Evolutionary conservation across 2,329 filamentous ascomycete species (phyloP).

Genomic region (Penicillium griseofulvum): DNA sequence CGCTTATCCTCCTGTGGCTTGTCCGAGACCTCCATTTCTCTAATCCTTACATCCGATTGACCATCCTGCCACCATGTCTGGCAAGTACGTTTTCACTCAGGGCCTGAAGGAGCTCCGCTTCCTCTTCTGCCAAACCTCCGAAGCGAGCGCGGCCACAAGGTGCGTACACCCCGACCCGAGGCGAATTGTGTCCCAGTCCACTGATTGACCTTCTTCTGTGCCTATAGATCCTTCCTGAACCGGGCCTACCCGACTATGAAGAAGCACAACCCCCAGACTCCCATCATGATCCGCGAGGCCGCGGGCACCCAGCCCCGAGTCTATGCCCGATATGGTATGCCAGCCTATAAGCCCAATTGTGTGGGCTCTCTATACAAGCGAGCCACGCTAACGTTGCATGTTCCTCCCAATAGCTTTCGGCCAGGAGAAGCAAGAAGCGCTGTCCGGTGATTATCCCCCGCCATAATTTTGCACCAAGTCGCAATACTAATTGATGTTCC

Average conservation of each 20-base stretch:
- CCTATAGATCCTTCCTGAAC: constrained; percentile 77
- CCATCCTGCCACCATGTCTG: constrained; percentile 63
- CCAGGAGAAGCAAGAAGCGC: constrained; percentile 63
- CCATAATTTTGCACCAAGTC: neutral
- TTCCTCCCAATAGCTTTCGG: constrained; percentile 55
- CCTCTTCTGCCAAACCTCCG: constrained; percentile 91
- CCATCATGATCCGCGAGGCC: constrained; percentile 93
- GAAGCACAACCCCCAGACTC: constrained; percentile 92
- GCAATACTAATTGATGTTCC: constrained; percentile 12
- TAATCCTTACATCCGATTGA: constrained; percentile 1
- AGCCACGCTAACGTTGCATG: constrained; percentile 14
- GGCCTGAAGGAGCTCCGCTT: constrained; percentile 93
- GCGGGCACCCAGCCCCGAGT: constrained; percentile 78
- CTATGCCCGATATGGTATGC: constrained; percentile 86
- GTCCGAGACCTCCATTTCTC: constrained; percentile 1
- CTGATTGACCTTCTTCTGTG: neutral
- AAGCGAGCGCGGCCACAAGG: constrained; percentile 86
- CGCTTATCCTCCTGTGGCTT: constrained; percentile 9
- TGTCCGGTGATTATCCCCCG: constrained; percentile 52
- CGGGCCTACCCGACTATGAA: constrained; percentile 98
- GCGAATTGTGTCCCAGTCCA: neutral
- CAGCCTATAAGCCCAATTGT: neutral
- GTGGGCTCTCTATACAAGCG: neutral
- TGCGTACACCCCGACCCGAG: constrained; percentile 47
- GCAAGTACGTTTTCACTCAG: constrained; percentile 88